Evolutionary conservation across 345 rosid genomes (phyloP).

Genomic region (Euphorbia peplus): DNA sequence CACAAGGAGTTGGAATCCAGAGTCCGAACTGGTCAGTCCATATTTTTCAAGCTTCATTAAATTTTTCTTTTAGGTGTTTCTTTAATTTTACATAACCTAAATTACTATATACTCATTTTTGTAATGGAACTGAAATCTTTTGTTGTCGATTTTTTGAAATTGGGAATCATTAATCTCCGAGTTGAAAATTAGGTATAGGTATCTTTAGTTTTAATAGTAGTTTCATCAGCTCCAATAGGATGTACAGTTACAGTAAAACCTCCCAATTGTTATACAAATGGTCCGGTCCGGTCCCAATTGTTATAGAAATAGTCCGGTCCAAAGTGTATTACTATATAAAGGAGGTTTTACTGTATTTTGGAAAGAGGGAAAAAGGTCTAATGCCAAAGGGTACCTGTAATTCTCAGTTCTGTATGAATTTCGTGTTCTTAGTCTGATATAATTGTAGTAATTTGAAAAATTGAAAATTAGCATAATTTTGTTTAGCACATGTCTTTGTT

Average conservation of each 20-base stretch:
- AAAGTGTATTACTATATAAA: too few relatives aligned
- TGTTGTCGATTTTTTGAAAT: neutral
- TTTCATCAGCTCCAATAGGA: neutral
- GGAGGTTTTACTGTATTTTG: too few relatives aligned
- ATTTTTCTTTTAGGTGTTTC: too few relatives aligned
- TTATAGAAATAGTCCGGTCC: too few relatives aligned
- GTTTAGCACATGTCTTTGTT: neutral
- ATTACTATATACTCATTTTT: neutral
- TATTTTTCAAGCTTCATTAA: neutral
- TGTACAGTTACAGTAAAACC: too few relatives aligned
- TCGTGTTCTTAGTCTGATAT: neutral
- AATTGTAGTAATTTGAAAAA: neutral
- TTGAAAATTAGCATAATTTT: neutral
- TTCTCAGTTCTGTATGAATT: neutral
- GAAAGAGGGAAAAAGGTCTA: neutral
- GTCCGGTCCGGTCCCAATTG: too few relatives aligned
- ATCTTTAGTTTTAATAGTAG: neutral
- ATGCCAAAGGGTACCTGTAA: neutral
- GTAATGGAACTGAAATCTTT: neutral
- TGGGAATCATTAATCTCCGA: neutral
- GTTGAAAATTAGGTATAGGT: too few relatives aligned
- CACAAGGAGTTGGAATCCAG: conserved; percentile 85
- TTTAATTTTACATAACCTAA: neutral
- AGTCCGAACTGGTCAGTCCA: conserved; percentile 60
- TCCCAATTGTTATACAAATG: too few relatives aligned